Percentiles rank a stretch among this genome's conserved stretches.
phyloP scores from a whole-genome alignment of 495 filamentous ascomycete species.

The Lasiosphaeria miniovina region DNA sequence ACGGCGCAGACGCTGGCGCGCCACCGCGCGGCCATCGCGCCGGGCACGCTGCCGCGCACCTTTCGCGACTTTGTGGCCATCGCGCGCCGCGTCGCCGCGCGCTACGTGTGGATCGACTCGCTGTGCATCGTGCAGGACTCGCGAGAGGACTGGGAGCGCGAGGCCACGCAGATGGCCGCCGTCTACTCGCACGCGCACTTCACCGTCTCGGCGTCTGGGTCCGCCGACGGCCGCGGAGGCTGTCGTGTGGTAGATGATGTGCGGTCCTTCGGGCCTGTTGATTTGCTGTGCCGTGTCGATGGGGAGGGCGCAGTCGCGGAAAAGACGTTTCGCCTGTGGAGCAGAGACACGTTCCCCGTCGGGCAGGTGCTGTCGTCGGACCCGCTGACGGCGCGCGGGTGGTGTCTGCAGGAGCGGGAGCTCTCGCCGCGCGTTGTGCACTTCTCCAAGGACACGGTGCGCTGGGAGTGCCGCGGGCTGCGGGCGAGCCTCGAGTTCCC shows the following conservation, averaged over 20 bases:
- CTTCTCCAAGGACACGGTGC: slow-evolving; percentile 10
- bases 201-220: neutral
- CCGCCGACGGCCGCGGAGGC: neutral
- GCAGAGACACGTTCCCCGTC: too few species aligned
- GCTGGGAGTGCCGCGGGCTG: neutral
- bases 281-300: neutral
- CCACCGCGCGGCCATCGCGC: neutral
- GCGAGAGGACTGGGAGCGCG: slow-evolving; percentile 1
- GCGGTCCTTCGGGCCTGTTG: neutral
- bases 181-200: neutral
- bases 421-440: slow-evolving; percentile 25
- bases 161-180: neutral
- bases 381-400: slow-evolving; percentile 25
- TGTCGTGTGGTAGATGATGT: neutral
- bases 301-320: neutral
- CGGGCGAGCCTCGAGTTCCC: too few species aligned
- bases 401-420: slow-evolving; percentile 30
- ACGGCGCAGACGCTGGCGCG: neutral
- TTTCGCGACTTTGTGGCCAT: neutral
- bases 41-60: neutral
- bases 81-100: neutral
- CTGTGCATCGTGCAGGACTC: slow-evolving; percentile 2
- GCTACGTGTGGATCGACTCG: neutral
- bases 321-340: too few species aligned
- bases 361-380: neutral